phyloP scores from a whole-genome alignment of 495 filamentous ascomycete species.

The Pyrenula aspistea region DNA sequence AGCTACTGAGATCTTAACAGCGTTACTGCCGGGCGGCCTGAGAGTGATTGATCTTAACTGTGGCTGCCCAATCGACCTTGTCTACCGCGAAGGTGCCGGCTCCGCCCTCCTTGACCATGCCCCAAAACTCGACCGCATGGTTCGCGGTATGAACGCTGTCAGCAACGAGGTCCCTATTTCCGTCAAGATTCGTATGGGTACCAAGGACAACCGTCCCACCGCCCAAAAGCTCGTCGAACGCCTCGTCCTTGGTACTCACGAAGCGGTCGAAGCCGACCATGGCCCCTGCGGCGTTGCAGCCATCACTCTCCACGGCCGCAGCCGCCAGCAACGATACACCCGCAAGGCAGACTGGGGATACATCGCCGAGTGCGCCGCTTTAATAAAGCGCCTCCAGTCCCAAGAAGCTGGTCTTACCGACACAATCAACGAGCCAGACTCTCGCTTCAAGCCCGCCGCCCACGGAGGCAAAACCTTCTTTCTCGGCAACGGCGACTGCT shows the following conservation, averaged over 20 bases:
- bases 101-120: constrained; percentile 85
- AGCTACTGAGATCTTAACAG: constrained; percentile 67
- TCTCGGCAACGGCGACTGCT: constrained; percentile 92
- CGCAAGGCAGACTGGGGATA: constrained; percentile 82
- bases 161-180: constrained; percentile 81
- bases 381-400: constrained; percentile 66
- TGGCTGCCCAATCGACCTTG: constrained; percentile 89
- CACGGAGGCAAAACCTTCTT: constrained; percentile 66
- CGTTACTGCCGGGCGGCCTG: constrained; percentile 48
- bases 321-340: constrained; percentile 88
- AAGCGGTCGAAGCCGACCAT: constrained; percentile 43
- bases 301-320: constrained; percentile 86
- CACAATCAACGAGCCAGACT: constrained; percentile 66
- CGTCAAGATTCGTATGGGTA: constrained; percentile 89
- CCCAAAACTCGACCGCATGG: constrained; percentile 77
- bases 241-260: constrained; percentile 65
- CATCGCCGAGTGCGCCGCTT: constrained; percentile 76
- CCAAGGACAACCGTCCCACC: constrained; percentile 64
- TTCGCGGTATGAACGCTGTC: constrained; percentile 89
- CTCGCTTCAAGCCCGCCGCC: constrained; percentile 37
- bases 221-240: constrained; percentile 71
- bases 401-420: constrained; percentile 52
- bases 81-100: constrained; percentile 75
- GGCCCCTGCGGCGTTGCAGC: constrained; percentile 76
- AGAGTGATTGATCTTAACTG: constrained; percentile 91